Percentiles rank a stretch among this genome's conserved stretches.
Conservation (phyloP, 1,284 basidiomycete genomes). For the Thelephora terrestris region DNA sequence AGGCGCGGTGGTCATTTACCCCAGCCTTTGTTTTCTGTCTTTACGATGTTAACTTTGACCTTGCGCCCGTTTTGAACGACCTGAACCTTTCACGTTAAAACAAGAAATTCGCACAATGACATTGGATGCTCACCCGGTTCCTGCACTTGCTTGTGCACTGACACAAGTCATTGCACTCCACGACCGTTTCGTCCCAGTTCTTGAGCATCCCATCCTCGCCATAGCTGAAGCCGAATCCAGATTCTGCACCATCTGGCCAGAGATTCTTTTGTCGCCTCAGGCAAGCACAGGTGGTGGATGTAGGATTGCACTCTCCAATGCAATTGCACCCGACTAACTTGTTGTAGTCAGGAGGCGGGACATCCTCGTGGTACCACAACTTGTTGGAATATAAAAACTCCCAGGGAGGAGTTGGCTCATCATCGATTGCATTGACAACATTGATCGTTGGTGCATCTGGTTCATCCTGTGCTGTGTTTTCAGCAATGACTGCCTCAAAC, state of each 20-base stretch:
- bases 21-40: constrained; percentile 75
- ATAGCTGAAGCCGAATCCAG: constrained; percentile 51
- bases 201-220: constrained; percentile 46
- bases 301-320: constrained; percentile 61
- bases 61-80: constrained; percentile 77
- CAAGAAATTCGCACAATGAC: not conserved
- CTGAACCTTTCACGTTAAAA: constrained; percentile 27
- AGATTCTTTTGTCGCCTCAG: constrained; percentile 44
- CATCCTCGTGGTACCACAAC: constrained; percentile 59
- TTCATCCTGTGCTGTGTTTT: constrained; percentile 39
- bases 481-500: constrained; percentile 22
- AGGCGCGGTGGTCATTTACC: constrained; percentile 34
- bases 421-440: constrained; percentile 56
- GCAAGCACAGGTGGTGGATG: constrained; percentile 60
- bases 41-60: constrained; percentile 48
- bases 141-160: constrained; percentile 70
- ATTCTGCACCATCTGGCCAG: constrained; percentile 15
- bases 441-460: constrained; percentile 53
- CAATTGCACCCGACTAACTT: constrained; percentile 63
- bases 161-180: constrained; percentile 82
- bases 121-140: constrained; percentile 54
- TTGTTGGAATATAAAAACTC: constrained; percentile 73
- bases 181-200: constrained; percentile 51
- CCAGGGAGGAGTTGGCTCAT: constrained; percentile 57
- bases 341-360: constrained; percentile 54